A percentile compares a stretch with the other conserved stretches of the same genome.
phyloP scores from a whole-genome alignment of 2,329 filamentous ascomycete genomes.

The Botrytis paeoniae region DNA sequence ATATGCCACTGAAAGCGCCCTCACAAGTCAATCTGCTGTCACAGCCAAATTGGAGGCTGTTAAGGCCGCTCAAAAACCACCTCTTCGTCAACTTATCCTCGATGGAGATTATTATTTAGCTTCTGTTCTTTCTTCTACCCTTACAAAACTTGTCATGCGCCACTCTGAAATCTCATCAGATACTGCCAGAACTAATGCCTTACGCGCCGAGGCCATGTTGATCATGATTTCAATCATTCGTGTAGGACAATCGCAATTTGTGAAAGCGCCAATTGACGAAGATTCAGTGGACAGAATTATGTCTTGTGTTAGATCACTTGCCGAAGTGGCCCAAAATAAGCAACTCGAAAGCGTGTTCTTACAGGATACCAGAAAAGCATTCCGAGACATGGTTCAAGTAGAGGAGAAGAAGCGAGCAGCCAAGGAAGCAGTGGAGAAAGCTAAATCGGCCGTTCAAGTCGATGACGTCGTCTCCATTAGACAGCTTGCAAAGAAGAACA shows the following conservation, averaged over 20 bases:
- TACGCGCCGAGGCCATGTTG: conserved; percentile 95
- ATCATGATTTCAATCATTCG: conserved; percentile 99
- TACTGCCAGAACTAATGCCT: conserved; percentile 81
- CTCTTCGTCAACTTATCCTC: conserved; percentile 87
- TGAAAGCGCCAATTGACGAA: conserved; percentile 95
- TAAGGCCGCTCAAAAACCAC: conserved; percentile 94
- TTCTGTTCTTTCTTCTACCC: conserved; percentile 89
- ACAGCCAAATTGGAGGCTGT: conserved; percentile 93
- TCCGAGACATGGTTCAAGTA: conserved; percentile 93
- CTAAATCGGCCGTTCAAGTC: conserved; percentile 90
- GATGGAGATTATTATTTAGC: conserved; percentile 97
- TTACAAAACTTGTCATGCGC: conserved; percentile 97
- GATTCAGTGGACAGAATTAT: conserved; percentile 98
- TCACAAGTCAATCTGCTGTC: conserved; percentile 87
- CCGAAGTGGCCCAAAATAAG: conserved; percentile 85
- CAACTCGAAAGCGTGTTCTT: conserved; percentile 90
- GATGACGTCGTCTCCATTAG: conserved; percentile 93
- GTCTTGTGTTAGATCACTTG: conserved; percentile 89
- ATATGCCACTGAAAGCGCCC: conserved; percentile 92
- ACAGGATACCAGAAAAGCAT: conserved; percentile 91
- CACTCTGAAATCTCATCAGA: conserved; percentile 91
- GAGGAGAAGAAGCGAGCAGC: conserved; percentile 98
- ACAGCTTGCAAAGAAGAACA: conserved; percentile 89
- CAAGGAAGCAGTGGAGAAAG: conserved; percentile 87
- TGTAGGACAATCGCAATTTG: conserved; percentile 97